phyloP scores from a whole-genome alignment of 139 green algal genomes.

The Chlamydomonas incerta region DNA sequence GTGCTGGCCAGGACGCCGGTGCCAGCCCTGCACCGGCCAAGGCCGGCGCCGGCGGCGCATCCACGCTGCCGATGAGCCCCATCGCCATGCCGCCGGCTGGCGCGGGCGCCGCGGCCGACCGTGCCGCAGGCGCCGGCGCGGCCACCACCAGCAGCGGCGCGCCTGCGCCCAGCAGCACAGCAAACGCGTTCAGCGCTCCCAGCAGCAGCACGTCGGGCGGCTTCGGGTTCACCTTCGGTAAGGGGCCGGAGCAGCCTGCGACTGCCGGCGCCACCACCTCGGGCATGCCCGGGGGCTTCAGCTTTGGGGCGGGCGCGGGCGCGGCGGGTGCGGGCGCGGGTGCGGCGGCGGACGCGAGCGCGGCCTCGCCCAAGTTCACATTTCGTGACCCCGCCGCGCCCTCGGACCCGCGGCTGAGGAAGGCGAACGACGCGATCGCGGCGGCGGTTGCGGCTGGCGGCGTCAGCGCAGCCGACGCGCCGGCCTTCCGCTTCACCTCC shows the following conservation, averaged over 20 bases:
- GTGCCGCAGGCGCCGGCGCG: background rate
- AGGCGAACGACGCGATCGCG: background rate
- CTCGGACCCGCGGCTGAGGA: constrained; percentile 9
- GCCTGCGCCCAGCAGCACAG: no score
- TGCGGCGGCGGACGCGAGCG: background rate
- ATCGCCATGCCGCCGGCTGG: background rate
- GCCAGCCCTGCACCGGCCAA: background rate
- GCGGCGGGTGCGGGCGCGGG: background rate
- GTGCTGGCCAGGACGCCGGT: background rate
- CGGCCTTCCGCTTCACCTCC: background rate
- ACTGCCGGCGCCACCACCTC: no score
- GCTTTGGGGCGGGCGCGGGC: background rate
- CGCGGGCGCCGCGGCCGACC: background rate
- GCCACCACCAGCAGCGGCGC: background rate
- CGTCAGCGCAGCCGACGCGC: background rate
- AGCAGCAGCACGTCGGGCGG: no score
- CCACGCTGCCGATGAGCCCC: constrained; percentile 30
- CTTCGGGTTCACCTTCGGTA: background rate
- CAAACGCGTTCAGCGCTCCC: no score
- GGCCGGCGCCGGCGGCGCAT: background rate
- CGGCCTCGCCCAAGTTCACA: background rate
- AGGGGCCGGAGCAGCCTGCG: background rate
- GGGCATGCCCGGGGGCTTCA: background rate
- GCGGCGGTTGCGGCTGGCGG: background rate
- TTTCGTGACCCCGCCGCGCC: background rate